Evolutionary conservation across 2,329 filamentous ascomycete genomes (phyloP), one percentile per base, ranked within the genome.

Genomic region (Aspergillus sp.): DNA sequence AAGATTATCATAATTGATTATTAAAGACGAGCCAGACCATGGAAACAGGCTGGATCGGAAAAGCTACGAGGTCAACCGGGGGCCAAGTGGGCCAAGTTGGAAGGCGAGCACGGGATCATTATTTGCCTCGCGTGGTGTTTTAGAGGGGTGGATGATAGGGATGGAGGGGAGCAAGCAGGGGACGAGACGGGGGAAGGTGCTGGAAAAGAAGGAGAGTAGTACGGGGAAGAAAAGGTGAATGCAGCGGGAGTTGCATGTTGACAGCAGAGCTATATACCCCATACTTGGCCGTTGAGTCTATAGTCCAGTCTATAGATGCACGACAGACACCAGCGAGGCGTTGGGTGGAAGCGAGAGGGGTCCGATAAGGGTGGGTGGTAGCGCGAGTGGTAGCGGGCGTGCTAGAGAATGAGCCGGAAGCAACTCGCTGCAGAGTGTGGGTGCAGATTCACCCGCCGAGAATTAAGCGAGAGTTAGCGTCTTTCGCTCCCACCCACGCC

Each of bases 291-390:
- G 44, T 27, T 27, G n/a, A 27, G 7, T 22, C 24, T 48, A 48
- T 48, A 34, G 27, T 1, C 45, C n/a, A 33, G 27, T 48, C 34
- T 54, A 53, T 51, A 53, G 48, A 57, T 39, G 39, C 22, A 56
- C 19, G 50, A 33, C 44, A 56, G 41, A 45, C 54, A 62, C 61
- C 63, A 62, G 51, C 61, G 58, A 37, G 51, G 44, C 46, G 66
- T 62, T 73, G 71, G 64, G 71, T 73, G 70, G 56, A 57, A 61
- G 70, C 71, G 70, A 70, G 63, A 71, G 65, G 64, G 70, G 68
- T 64, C 48, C 11, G 9, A 39, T 57, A 56, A 61, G 65, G 58
- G 48, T n/a, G 64, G 70, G 68, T 64, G 9, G 40, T 57, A 57
- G 65, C 58, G 50, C 57, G 34, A 39, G 42, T n/a, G 49, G 58